Base-by-base conservation (phyloP, 306 rosid genomes). In the Trifolium fragiferum region DNA sequence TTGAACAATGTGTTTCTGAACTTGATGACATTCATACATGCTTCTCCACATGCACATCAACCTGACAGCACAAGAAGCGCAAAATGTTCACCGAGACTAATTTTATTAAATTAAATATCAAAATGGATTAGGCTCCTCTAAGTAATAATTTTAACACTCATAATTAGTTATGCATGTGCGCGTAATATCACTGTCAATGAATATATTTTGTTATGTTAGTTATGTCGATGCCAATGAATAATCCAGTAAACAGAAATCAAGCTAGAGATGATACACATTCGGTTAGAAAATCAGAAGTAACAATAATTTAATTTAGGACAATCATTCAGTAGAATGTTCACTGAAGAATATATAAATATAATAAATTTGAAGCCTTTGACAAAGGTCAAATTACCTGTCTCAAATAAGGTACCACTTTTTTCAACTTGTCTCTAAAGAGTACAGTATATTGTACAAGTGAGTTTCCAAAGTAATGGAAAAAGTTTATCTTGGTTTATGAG, bases 31-130 rank as follows among this genome's bases (percentile, higher is more conserved):
- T 79, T 92, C 96, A 14, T 94, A 94, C 99, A 94, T 94, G 86
- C 87, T 85, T 84, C 97, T 87, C 99, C 99, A 94, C 97, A 92
- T 94, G 84, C 98, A 84, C 96, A 87, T 92, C 85, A 94, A 85
- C 68, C 99, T 94, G 88, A 65, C 79, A 71, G 49, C 25, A 46
- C 38, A 69, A 27, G 20, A 68, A 60, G 53, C 68, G 33, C 30
- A 10, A 13, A 63, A 73, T n/a, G 32, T 55, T 41, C 32, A 76
- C 54, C 8, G 30, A 69, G 76, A 68, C 57, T 19, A n/a, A 7
- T 19, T 72, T 59, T 59, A 13, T 59, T 7, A 13, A 1, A 58
- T 13, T 7, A 13, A 1, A 58, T 13, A 59, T 12, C 40, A 59
- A 55, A 54, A 58, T 0, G 10, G 13, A 58, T 59, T 7, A 2